A percentile compares a stretch with the other conserved stretches of the same genome.
Evolutionary conservation across 768 basidiomycete genomes (phyloP).

Genomic region (Amanita brunnescens): DNA sequence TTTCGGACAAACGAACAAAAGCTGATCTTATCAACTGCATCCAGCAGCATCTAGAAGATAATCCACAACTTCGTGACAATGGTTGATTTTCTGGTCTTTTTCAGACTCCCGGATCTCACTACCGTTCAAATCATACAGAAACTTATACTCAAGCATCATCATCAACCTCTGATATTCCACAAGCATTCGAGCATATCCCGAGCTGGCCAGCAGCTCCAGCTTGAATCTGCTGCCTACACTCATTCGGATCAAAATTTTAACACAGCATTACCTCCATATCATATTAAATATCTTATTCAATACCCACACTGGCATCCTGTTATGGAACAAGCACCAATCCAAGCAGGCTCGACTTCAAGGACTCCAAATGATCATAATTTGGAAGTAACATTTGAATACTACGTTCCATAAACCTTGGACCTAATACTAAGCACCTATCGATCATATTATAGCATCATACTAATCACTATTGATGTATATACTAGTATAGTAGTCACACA

Average conservation of each 20-base stretch:
- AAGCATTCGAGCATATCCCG: no score
- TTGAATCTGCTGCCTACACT: background rate
- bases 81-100: constrained; percentile 1
- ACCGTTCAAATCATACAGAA: background rate
- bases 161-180: background rate
- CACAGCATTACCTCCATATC: background rate
- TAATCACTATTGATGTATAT: no score
- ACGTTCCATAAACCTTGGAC: no score
- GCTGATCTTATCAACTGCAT: background rate
- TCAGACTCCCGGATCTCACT: background rate
- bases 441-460: no score
- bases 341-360: no score
- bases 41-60: background rate
- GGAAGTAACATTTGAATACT: no score
- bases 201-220: background rate
- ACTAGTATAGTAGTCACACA: no score
- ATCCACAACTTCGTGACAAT: background rate
- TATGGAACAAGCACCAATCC: no score
- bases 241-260: background rate
- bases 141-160: background rate
- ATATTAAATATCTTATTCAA: background rate
- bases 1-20: constrained; percentile 2
- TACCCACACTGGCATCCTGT: no score
- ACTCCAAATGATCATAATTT: no score
- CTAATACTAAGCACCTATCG: no score